Conservation (phyloP, 495 filamentous ascomycete species). For the Lichina pygmaea region DNA sequence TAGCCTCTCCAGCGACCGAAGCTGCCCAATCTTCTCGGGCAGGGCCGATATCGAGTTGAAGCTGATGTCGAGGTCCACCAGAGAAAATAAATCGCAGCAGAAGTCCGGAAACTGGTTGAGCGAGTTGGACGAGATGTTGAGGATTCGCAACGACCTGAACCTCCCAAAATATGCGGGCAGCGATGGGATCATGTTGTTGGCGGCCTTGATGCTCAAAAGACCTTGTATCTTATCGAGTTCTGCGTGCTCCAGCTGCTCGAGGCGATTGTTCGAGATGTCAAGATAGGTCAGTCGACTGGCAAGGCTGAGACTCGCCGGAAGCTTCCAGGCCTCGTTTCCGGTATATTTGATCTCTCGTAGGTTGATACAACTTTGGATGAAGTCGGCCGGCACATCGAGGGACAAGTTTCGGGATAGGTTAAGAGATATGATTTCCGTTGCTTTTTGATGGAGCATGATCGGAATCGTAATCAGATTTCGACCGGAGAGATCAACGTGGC, state of each 20-base stretch:
- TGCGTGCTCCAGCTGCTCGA: constrained; percentile 67
- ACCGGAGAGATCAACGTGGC: constrained; percentile 76
- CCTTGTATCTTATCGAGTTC: constrained; percentile 40
- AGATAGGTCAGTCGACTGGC: constrained; percentile 64
- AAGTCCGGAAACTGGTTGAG: constrained; percentile 64
- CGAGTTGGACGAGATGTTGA: constrained; percentile 83
- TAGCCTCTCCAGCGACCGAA: constrained; percentile 59
- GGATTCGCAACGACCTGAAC: constrained; percentile 46
- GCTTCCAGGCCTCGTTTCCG: constrained; percentile 63
- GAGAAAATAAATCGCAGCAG: constrained; percentile 49
- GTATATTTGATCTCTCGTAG: constrained; percentile 86
- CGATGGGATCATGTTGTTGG: constrained; percentile 62
- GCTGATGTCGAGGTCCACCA: constrained; percentile 87
- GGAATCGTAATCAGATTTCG: constrained; percentile 86
- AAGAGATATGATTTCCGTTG: constrained; percentile 76
- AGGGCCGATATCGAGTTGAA: constrained; percentile 71
- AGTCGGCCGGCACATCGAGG: constrained; percentile 82
- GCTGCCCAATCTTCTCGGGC: constrained; percentile 46
- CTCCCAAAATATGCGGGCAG: constrained; percentile 59
- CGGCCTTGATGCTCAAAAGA: constrained; percentile 73
- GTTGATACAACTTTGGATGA: constrained; percentile 77
- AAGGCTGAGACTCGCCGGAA: constrained; percentile 65
- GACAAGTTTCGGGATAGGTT: constrained; percentile 82
- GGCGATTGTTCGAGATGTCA: constrained; percentile 79
- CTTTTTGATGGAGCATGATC: constrained; percentile 74